Evolutionary conservation across 768 basidiomycete species (phyloP), one percentile per base, ranked within the genome.

Genomic region (Chiua virens): DNA sequence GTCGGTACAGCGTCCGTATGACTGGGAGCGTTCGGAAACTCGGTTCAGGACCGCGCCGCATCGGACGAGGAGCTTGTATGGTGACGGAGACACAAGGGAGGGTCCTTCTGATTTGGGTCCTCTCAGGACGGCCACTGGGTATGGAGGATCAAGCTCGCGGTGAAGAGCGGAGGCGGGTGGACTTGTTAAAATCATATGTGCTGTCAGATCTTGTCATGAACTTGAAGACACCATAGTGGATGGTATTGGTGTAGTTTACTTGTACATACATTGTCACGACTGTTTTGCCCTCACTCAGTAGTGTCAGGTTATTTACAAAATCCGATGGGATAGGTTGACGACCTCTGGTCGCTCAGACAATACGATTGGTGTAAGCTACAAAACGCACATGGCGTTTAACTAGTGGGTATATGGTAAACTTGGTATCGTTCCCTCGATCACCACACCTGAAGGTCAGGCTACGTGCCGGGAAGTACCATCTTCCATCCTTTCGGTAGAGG

Each of bases 61-160:
- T 44, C 56, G 66, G 51, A 47, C 55, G 37, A 57, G 57, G 37
- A 57, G 57, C 43, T 39, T 63, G 42, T 56, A 52, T 50, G 54
- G 45, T 6, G 54, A 61, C 9, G 74, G 78, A 20, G 83, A 87
- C 60, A 74, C 87, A 50, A 83, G 82, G 7, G 87, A 87, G 63
- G 87, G 87, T 7, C 65, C 83, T 15, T 89, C 87, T 22, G 81
- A 77, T 63, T 61, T 89, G 42, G 91, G 89, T 7, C 55, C 79
- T 21, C 84, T 88, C 78, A 79, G 91, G 64, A 74, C 80, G 32
- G 89, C 89, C 62, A 88, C 89, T 15, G 92, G 89, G 0, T 80
- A 87, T 49, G 92, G 92, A 27, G 84, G 90, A 23, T 88, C 90
- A 5, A 83, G 69, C 54, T 84, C 86, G 23, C 76, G 90, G 53